Percentiles rank a stretch among this genome's conserved stretches.
Evolutionary conservation across 352 stramenopile species (phyloP).

Genomic region (Phytophthora pistaciae): DNA sequence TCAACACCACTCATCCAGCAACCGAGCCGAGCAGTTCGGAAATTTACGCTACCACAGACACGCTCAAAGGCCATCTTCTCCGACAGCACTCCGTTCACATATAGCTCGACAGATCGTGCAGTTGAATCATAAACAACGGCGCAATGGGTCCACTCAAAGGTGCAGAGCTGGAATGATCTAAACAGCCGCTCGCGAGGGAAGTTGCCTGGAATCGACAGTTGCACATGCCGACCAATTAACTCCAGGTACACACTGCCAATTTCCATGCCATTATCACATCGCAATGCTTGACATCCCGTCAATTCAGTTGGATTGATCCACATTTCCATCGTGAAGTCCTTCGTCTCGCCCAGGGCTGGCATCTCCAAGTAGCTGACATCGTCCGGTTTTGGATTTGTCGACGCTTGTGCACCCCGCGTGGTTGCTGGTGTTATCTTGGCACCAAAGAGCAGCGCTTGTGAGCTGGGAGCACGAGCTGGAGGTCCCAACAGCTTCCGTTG

Average conservation of each 20-base stretch:
- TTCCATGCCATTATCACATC: constrained; percentile 80
- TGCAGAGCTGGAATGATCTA: constrained; percentile 52
- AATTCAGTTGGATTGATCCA: constrained; percentile 83
- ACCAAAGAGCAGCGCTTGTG: constrained; percentile 79
- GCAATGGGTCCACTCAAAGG: constrained; percentile 78
- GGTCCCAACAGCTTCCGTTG: constrained; percentile 61
- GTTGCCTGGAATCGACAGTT: constrained; percentile 81
- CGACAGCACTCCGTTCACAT: constrained; percentile 62
- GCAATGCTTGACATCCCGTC: constrained; percentile 66
- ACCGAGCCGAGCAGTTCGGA: constrained; percentile 67
- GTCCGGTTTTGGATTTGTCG: constrained; percentile 48
- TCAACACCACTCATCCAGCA: constrained; percentile 76
- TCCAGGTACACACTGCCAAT: constrained; percentile 78
- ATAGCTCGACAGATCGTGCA: constrained; percentile 39
- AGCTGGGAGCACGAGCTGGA: constrained; percentile 29
- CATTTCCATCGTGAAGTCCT: constrained; percentile 83
- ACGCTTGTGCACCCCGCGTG: constrained; percentile 22
- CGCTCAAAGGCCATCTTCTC: constrained; percentile 52
- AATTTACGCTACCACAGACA: constrained; percentile 55
- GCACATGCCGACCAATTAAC: constrained; percentile 69
- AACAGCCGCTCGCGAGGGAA: constrained; percentile 79
- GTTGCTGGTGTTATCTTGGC: constrained; percentile 27
- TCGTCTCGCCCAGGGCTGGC: constrained; percentile 63
- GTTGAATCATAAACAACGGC: constrained; percentile 59
- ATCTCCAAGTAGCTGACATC: constrained; percentile 77